Conservation (phyloP, 768 basidiomycete genomes). For the Porphyrellus cyaneotinctus region DNA sequence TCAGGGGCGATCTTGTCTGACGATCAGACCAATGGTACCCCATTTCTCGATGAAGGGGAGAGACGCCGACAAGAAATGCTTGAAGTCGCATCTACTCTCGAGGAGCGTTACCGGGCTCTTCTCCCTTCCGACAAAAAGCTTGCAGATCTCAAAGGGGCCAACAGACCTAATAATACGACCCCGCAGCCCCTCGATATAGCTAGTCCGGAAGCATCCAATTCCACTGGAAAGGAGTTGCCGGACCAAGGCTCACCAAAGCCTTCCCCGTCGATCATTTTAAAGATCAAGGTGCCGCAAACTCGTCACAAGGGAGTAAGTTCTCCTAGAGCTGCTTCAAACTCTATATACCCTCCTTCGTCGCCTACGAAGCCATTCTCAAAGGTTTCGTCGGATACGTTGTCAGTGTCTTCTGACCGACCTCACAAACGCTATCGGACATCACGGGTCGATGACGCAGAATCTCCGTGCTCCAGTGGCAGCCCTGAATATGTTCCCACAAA, state of each 20-base stretch:
- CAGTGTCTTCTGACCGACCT: constrained; percentile 26
- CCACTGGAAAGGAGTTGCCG: constrained; percentile 6
- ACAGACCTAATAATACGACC: constrained; percentile 13
- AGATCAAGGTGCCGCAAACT: constrained; percentile 33
- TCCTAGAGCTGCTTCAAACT: constrained; percentile 13
- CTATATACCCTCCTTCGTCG: constrained; percentile 10
- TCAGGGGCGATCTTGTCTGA: constrained; percentile 31
- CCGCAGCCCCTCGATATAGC: constrained; percentile 14
- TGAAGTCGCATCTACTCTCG: constrained; percentile 57
- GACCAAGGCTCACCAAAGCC: constrained; percentile 16
- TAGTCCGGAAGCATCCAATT: constrained; percentile 14
- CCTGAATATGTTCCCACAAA: constrained; percentile 17
- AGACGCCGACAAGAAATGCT: constrained; percentile 72
- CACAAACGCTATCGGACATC: constrained; percentile 28
- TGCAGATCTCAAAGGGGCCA: constrained; percentile 31
- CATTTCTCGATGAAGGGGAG: constrained; percentile 59
- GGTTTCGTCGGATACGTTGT: constrained; percentile 29
- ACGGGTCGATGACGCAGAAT: constrained; percentile 20
- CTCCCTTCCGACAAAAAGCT: constrained; percentile 60
- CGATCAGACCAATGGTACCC: constrained; percentile 35
- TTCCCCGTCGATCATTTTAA: constrained; percentile 29
- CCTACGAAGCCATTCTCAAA: constrained; percentile 28
- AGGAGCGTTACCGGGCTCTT: constrained; percentile 70
- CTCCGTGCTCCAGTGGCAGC: constrained; percentile 18
- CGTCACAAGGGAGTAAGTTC: constrained; percentile 21